phyloP scores from a whole-genome alignment of 202 grass and related monocot genomes.

The Tripidium arundinaceum region DNA sequence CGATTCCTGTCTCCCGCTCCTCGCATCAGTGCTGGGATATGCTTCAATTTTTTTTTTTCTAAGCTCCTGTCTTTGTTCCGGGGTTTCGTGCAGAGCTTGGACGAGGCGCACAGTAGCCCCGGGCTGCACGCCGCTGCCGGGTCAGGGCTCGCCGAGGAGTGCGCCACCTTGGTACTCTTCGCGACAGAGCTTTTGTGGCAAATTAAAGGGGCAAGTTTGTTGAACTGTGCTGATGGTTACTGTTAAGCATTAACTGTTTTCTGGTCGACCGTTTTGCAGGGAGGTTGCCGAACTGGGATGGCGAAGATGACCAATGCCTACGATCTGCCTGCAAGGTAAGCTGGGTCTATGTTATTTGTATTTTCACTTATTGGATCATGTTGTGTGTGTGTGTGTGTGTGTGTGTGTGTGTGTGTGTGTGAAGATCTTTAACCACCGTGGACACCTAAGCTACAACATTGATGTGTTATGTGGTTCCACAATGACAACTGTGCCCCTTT shows the following conservation, averaged over 20 bases:
- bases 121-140: slow-evolving; percentile 69
- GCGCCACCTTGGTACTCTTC: slow-evolving; percentile 84
- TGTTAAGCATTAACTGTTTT: slow-evolving; percentile 1
- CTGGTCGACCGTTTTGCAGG: slow-evolving; percentile 36
- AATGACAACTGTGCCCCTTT: not conserved
- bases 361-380: not conserved
- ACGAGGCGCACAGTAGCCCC: slow-evolving; percentile 75
- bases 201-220: not conserved
- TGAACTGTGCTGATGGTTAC: not conserved
- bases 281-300: slow-evolving; percentile 84
- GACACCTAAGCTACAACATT: not conserved
- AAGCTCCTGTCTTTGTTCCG: not conserved
- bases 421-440: too few species aligned
- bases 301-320: slow-evolving; percentile 83
- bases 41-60: not conserved
- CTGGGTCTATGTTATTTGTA: not conserved
- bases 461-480: not conserved
- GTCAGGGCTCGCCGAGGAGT: slow-evolving; percentile 65
- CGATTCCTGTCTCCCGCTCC: not conserved
- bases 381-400: too few species aligned
- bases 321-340: slow-evolving; percentile 77
- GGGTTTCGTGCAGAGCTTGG: slow-evolving; percentile 56
- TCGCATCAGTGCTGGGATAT: not conserved
- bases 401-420: too few species aligned
- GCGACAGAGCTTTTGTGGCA: not conserved